A percentile compares a stretch with the other conserved stretches of the same genome.
Conservation (phyloP, 2,329 filamentous ascomycete species). For the Fusarium miscanthi region DNA sequence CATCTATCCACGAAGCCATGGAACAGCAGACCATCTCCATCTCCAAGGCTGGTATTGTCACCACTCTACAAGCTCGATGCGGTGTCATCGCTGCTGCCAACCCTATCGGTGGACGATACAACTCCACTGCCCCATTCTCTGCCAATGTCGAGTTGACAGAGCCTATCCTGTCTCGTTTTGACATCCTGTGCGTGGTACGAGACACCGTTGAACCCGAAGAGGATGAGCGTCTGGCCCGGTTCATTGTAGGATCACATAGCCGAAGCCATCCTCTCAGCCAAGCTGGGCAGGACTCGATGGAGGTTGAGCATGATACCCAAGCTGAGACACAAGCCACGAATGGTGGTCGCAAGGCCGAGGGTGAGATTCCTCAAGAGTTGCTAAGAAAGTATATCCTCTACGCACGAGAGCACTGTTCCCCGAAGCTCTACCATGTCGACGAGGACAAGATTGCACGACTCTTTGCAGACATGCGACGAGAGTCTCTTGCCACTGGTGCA, state of each 20-base stretch:
- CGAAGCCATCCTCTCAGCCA: conserved; percentile 81
- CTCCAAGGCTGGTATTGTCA: conserved; percentile 98
- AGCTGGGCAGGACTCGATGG: conserved; percentile 65
- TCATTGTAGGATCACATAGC: conserved; percentile 94
- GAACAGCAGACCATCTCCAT: conserved; percentile 99
- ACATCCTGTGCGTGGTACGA: conserved; percentile 94
- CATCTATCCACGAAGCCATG: conserved; percentile 99
- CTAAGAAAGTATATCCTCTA: conserved; percentile 97
- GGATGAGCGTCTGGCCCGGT: conserved; percentile 91
- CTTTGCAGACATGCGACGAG: conserved; percentile 95
- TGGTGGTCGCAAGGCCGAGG: conserved; percentile 53
- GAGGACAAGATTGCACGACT: conserved; percentile 95
- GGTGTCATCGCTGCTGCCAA: conserved; percentile 97
- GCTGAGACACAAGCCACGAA: conserved; percentile 50
- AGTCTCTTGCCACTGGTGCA: conserved; percentile 91
- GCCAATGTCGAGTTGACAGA: conserved; percentile 97
- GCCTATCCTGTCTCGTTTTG: conserved; percentile 96
- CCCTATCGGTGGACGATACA: conserved; percentile 95
- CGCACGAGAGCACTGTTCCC: conserved; percentile 86
- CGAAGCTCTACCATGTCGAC: conserved; percentile 97
- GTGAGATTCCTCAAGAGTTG: conserved; percentile 89
- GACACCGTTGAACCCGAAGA: conserved; percentile 93
- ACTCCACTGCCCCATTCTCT: conserved; percentile 94
- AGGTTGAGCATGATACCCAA: conserved; percentile 68
- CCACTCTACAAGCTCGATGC: conserved; percentile 93